Evolutionary conservation across 345 rosid genomes (phyloP).

Genomic region (Raphanus raphanistrum): DNA sequence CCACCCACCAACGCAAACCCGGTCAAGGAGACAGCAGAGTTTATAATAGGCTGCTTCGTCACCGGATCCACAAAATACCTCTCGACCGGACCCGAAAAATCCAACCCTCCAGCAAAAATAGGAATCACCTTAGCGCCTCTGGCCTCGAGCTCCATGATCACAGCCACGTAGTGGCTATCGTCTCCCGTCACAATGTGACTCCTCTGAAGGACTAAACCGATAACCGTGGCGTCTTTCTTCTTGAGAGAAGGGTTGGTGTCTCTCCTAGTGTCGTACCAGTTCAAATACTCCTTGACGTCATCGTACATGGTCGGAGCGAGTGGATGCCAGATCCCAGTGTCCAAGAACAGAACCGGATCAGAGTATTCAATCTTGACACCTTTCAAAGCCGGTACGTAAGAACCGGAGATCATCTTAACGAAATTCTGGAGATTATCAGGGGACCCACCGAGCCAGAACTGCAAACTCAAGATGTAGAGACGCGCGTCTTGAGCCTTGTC

Average conservation of each 20-base stretch:
- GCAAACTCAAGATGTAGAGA: conserved; percentile 90
- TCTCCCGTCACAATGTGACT: conserved; percentile 99
- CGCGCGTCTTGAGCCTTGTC: conserved; percentile 99
- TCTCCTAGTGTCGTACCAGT: conserved; percentile 86
- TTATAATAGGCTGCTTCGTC: conserved; percentile 64
- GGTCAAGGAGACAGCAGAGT: conserved; percentile 79
- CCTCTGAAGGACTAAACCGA: conserved; percentile 89
- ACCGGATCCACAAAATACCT: conserved; percentile 67
- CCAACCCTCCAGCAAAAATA: conserved; percentile 90
- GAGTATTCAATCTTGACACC: conserved; percentile 72
- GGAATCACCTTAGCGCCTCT: conserved; percentile 97
- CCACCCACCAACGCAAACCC: conserved; percentile 99
- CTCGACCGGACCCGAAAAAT: conserved; percentile 93
- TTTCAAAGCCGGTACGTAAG: conserved; percentile 84
- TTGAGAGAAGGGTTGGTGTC: conserved; percentile 77
- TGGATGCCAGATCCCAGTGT: conserved; percentile 96
- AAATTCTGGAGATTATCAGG: conserved; percentile 94
- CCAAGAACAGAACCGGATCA: conserved; percentile 91
- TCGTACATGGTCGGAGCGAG: conserved; percentile 93
- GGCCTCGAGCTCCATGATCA: conserved; percentile 97
- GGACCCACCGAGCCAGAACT: conserved; percentile 99
- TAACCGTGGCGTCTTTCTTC: conserved; percentile 62
- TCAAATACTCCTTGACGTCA: conserved; percentile 92
- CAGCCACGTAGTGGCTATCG: conserved; percentile 95
- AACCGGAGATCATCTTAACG: conserved; percentile 88